Conservation (phyloP, 371 early-diverging fungal species). For the Saksenaea vasiformis region DNA sequence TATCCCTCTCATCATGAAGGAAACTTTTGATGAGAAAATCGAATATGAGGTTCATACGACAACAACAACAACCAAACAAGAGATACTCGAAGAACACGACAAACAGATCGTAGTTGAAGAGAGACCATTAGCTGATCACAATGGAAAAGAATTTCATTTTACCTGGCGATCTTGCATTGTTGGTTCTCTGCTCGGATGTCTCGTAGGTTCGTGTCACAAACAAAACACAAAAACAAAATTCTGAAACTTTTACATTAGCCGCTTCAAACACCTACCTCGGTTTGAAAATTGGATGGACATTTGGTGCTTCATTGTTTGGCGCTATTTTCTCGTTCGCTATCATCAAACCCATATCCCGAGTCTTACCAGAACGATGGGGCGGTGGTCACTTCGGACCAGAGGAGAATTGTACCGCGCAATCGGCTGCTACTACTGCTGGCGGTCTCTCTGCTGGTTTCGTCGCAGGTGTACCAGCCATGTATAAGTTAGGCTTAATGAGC, state of each 20-base stretch:
- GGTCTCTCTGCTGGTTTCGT: conserved; percentile 73
- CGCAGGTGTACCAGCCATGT: conserved; percentile 75
- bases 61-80: conserved; percentile 11
- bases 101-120: conserved; percentile 28
- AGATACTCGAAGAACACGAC: conserved; percentile 11
- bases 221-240: not conserved
- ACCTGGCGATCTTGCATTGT: conserved; percentile 69
- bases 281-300: conserved; percentile 67
- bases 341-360: conserved; percentile 58
- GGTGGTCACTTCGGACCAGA: conserved; percentile 71
- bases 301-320: conserved; percentile 63
- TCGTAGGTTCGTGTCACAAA: conserved; percentile 50
- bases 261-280: conserved; percentile 73
- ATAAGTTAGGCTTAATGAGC: conserved; percentile 60
- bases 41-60: conserved; percentile 32
- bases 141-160: conserved; percentile 45
- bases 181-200: conserved; percentile 68
- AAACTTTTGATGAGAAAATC: conserved; percentile 27
- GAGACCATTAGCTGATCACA: conserved; percentile 5
- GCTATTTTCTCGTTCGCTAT: conserved; percentile 58
- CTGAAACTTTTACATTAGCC: conserved; percentile 18
- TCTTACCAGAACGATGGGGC: conserved; percentile 47
- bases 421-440: conserved; percentile 73
- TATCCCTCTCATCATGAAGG: conserved; percentile 7
- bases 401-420: conserved; percentile 71